Conservation (phyloP, 176 grass and related monocot genomes). For the Ensete glaucum region DNA sequence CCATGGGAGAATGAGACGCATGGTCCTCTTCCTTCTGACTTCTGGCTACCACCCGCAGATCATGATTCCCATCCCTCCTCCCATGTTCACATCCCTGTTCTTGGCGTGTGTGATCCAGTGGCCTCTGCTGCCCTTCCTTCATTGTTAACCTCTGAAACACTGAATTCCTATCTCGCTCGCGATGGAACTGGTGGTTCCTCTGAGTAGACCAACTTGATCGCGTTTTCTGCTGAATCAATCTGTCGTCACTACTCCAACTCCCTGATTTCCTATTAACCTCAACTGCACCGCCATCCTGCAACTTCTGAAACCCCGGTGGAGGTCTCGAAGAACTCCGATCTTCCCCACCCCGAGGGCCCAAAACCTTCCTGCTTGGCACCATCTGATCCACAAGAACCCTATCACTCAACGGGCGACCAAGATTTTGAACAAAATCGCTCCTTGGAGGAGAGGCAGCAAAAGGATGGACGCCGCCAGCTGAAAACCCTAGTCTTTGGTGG, state of each 20-base stretch:
- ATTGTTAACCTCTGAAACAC: background rate
- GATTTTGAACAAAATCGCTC: conserved; percentile 3
- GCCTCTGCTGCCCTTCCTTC: background rate
- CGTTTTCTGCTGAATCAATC: background rate
- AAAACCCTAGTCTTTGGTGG: conserved; percentile 15
- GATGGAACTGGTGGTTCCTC: background rate
- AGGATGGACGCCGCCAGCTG: conserved; percentile 3
- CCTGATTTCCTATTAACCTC: background rate
- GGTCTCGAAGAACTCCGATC: conserved; percentile 11
- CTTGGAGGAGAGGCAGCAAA: conserved; percentile 12
- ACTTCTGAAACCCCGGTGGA: conserved; percentile 36
- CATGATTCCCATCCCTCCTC: background rate
- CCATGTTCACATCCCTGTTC: background rate
- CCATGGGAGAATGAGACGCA: background rate
- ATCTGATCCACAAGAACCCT: conserved; percentile 1
- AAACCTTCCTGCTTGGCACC: background rate
- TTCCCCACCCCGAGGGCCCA: background rate
- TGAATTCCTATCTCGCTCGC: background rate
- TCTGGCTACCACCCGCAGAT: conserved; percentile 13
- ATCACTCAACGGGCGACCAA: background rate
- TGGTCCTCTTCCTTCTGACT: conserved; percentile 1
- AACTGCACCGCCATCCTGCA: background rate
- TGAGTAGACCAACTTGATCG: background rate
- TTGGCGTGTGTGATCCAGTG: background rate
- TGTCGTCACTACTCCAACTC: background rate